Evolutionary conservation across 208 protist genomes (phyloP), one percentile per base, ranked within the genome.

Genomic region (Zelonia costaricensis): DNA sequence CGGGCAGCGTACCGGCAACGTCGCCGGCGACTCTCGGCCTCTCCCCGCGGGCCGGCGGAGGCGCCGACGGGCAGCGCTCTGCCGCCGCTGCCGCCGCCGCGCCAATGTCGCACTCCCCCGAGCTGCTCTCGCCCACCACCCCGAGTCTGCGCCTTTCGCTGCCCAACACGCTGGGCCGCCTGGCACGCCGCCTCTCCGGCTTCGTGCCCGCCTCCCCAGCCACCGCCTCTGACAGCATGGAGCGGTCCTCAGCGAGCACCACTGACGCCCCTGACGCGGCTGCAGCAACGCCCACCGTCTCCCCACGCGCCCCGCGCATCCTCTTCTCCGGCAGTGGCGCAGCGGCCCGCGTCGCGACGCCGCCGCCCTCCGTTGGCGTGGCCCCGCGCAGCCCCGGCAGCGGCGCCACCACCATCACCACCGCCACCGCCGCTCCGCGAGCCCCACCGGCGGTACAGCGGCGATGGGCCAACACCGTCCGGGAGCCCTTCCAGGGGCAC

Each of bases 1-100:
- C 48, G 6, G 66, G 57, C 42, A 65, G 57, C 52, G 57, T 65
- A 16, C 38, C 55, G 0, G 16, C 52, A 8, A n/a, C 39, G 40
- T 22, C 40, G 5, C 45, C 63, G 0, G 30, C 54, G 1, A 10
- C 27, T 25, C 3, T 0, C 23, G 46, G 49, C 18, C 27, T 43
- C 28, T n/a, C 46, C 1, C 31, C 28, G 3, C 35, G 2, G 16
- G 18, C 9, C 30, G 12, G 49, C 16, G 33, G 28, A 22, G 38
- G 23, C 0, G 20, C n/a, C n/a, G 9, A 16, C 2, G 23, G 28
- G n/a, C n/a, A n/a, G n/a, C n/a, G n/a, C n/a, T n/a, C n/a, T n/a
- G n/a, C n/a, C n/a, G n/a, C n/a, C n/a, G n/a, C 15, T 35, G 2
- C 27, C 12, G 28, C 49, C 3, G 2, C 7, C 13, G n/a, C 31